These are phyloP conservation scores for Podaxis mareebaensis DNA, from an alignment of 768 basidiomycete species.

Conservation along the genomic window DNA sequence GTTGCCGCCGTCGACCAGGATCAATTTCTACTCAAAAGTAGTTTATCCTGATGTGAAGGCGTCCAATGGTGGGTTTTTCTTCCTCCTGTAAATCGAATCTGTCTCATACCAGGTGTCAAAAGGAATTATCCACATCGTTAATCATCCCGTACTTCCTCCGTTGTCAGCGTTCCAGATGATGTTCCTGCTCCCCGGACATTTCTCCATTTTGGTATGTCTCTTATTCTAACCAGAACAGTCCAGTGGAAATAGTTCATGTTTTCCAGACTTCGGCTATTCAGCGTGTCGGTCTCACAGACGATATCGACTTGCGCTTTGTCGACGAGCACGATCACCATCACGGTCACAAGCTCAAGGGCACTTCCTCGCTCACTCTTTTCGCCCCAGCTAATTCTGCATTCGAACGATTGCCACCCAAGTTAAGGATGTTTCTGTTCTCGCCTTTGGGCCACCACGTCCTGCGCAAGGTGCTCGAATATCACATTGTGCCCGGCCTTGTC, in stretches of 20 bases:
- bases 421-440: constrained; percentile 59
- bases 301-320: constrained; percentile 46
- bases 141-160: constrained; percentile 57
- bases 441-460: constrained; percentile 52
- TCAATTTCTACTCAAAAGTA: constrained; percentile 54
- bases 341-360: constrained; percentile 44
- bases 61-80: constrained; percentile 45
- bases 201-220: constrained; percentile 48
- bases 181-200: constrained; percentile 41
- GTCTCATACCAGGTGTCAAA: not conserved
- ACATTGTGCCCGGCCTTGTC: constrained; percentile 50
- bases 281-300: constrained; percentile 44
- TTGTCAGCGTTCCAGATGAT: constrained; percentile 49
- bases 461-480: constrained; percentile 58
- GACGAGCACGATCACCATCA: constrained; percentile 32
- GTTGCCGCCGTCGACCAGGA: constrained; percentile 33
- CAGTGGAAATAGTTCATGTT: not conserved
- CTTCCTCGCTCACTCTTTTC: constrained; percentile 50
- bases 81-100: not conserved
- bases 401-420: constrained; percentile 45
- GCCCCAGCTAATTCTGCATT: constrained; percentile 55
- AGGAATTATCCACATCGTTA: constrained; percentile 55
- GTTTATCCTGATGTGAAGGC: constrained; percentile 42
- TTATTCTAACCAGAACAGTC: not conserved
- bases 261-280: constrained; percentile 58